These are phyloP conservation scores for Pyricularia grisea DNA, from an alignment of 2,329 filamentous ascomycete species.

Conservation along the genomic window DNA sequence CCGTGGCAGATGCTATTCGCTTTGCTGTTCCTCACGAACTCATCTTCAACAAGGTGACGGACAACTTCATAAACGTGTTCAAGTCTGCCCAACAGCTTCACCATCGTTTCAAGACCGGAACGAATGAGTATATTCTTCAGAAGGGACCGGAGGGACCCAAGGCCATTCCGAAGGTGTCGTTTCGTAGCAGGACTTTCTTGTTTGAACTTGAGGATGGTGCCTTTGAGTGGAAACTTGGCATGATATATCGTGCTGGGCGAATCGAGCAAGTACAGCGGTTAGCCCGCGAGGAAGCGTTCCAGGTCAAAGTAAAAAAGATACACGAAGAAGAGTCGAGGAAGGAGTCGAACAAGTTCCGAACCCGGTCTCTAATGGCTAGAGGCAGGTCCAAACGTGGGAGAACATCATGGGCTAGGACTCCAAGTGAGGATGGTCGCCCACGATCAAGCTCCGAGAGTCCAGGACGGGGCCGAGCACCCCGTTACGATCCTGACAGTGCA, in stretches of 20 bases:
- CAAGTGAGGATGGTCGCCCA: slow-evolving; percentile 41
- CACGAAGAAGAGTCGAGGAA: slow-evolving; percentile 57
- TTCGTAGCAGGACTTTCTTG: slow-evolving; percentile 72
- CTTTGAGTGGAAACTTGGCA: slow-evolving; percentile 94
- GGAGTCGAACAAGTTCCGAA: slow-evolving; percentile 41
- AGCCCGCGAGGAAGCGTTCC: slow-evolving; percentile 83
- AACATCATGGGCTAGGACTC: slow-evolving; percentile 37
- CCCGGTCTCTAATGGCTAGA: slow-evolving; percentile 40
- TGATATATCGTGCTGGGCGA: slow-evolving; percentile 84
- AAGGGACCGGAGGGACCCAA: slow-evolving; percentile 84
- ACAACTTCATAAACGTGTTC: slow-evolving; percentile 80
- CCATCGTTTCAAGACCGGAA: slow-evolving; percentile 81
- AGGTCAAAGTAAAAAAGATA: slow-evolving; percentile 77
- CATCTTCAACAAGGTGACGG: slow-evolving; percentile 80
- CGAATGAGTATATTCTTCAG: slow-evolving; percentile 77
- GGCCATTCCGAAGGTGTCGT: slow-evolving; percentile 72
- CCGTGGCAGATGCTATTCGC: slow-evolving; percentile 77
- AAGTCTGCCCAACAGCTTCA: slow-evolving; percentile 89
- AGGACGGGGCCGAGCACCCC: slow-evolving; percentile 29
- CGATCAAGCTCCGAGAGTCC: slow-evolving; percentile 20
- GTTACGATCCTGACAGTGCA: slow-evolving; percentile 74
- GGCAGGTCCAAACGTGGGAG: slow-evolving; percentile 19
- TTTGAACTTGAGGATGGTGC: slow-evolving; percentile 94
- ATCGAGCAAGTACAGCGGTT: slow-evolving; percentile 84
- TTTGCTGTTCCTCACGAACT: slow-evolving; percentile 86